phyloP scores from a whole-genome alignment of 1,284 basidiomycete species.

The Leccinum subfulvum region DNA sequence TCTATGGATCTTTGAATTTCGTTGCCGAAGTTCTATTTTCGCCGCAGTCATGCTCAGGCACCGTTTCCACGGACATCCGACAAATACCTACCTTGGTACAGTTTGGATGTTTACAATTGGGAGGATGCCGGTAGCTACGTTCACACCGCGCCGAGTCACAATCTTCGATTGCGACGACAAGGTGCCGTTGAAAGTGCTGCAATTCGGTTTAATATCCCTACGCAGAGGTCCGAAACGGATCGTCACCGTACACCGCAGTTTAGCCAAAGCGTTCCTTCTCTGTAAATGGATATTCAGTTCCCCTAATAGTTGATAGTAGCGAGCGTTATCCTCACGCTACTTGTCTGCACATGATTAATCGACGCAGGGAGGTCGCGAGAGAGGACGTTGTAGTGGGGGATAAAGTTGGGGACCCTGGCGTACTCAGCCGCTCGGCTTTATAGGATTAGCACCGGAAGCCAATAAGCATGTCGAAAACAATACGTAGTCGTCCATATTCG shows the following conservation, averaged over 20 bases:
- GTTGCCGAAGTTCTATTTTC: constrained; percentile 46
- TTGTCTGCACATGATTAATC: constrained; percentile 49
- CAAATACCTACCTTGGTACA: constrained; percentile 51
- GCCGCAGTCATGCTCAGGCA: constrained; percentile 13
- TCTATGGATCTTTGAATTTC: constrained; percentile 58
- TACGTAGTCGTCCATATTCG: constrained; percentile 31
- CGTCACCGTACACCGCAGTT: constrained; percentile 56
- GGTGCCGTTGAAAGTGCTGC: constrained; percentile 72
- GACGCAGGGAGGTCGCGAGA: constrained; percentile 1
- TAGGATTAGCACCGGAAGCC: constrained; percentile 27
- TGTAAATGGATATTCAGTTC: constrained; percentile 31
- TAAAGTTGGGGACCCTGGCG: constrained; percentile 18
- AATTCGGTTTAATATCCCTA: constrained; percentile 6
- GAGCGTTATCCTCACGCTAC: constrained; percentile 45
- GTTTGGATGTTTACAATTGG: constrained; percentile 45
- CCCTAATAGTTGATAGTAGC: neutral
- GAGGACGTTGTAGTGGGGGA: constrained; percentile 8
- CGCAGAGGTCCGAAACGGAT: constrained; percentile 8
- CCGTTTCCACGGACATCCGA: constrained; percentile 11
- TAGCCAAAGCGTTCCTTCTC: constrained; percentile 70
- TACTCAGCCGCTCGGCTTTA: constrained; percentile 23
- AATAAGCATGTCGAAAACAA: constrained; percentile 31
- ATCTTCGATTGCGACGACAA: constrained; percentile 67
- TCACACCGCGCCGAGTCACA: constrained; percentile 62
- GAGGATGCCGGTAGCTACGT: constrained; percentile 59